A percentile compares a stretch with the other conserved stretches of the same genome.
phyloP scores from a whole-genome alignment of 1,139 yeast species.

The Protomyces inundatus region DNA sequence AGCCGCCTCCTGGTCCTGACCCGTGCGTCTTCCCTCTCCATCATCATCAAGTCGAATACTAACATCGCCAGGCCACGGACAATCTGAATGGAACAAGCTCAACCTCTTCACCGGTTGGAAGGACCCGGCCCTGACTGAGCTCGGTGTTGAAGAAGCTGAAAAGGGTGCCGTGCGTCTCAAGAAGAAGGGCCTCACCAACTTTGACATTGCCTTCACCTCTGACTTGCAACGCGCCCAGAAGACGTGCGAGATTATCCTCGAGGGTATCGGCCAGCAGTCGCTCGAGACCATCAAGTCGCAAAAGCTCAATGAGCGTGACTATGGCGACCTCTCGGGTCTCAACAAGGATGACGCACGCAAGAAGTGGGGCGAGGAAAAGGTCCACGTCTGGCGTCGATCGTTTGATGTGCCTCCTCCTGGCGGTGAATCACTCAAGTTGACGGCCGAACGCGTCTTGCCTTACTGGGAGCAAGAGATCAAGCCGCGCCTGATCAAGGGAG shows the following conservation, averaged over 20 bases:
- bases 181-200: slow-evolving; percentile 69
- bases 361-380: slow-evolving; percentile 83
- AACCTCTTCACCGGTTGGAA: slow-evolving; percentile 99
- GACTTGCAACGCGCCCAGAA: slow-evolving; percentile 92
- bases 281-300: slow-evolving; percentile 92
- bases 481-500: slow-evolving; percentile 73
- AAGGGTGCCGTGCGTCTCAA: slow-evolving; percentile 90
- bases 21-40: not conserved
- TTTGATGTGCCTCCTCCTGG: slow-evolving; percentile 95
- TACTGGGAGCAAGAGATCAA: slow-evolving; percentile 96
- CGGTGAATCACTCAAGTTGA: slow-evolving; percentile 91
- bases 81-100: slow-evolving; percentile 58
- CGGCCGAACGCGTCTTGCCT: slow-evolving; percentile 94
- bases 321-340: slow-evolving; percentile 98
- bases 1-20: slow-evolving; percentile 19
- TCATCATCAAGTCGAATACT: not conserved
- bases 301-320: slow-evolving; percentile 98
- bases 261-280: slow-evolving; percentile 81
- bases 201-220: slow-evolving; percentile 88
- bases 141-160: slow-evolving; percentile 84
- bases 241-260: slow-evolving; percentile 94
- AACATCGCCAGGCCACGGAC: slow-evolving; percentile 68
- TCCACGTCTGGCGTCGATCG: slow-evolving; percentile 97
- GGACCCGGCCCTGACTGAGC: slow-evolving; percentile 75
- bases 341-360: slow-evolving; percentile 92